phyloP scores from a whole-genome alignment of 768 basidiomycete species.

The Lactarius trivialis region DNA sequence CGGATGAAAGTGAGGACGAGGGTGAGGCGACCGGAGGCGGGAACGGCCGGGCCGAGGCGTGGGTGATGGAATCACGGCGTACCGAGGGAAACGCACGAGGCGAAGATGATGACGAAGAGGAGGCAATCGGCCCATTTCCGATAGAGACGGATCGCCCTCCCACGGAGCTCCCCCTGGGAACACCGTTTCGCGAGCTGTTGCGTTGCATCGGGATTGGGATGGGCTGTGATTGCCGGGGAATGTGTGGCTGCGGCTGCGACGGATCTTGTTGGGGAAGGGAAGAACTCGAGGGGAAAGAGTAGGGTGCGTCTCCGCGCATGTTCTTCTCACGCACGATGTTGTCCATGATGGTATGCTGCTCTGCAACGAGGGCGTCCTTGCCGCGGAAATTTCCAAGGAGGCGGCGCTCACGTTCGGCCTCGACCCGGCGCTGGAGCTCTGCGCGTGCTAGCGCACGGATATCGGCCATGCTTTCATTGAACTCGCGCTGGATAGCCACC shows the following conservation, averaged over 20 bases:
- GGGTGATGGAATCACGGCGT: conserved; percentile 9
- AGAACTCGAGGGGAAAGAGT: not conserved
- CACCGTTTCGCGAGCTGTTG: conserved; percentile 7
- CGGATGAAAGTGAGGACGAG: conserved; percentile 6
- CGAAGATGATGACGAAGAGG: conserved; percentile 4
- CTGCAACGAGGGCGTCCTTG: conserved; percentile 18
- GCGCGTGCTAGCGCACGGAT: conserved; percentile 15
- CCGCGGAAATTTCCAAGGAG: conserved; percentile 12
- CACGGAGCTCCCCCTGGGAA: not conserved
- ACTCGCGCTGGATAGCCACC: conserved; percentile 11
- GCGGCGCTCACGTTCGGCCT: conserved; percentile 18
- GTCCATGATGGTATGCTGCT: conserved; percentile 17
- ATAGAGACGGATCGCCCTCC: conserved; percentile 1
- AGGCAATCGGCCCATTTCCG: not conserved
- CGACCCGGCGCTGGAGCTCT: conserved; percentile 19
- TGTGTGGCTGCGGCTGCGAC: not conserved
- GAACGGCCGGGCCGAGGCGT: not conserved
- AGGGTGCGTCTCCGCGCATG: not conserved
- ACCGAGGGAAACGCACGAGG: conserved; percentile 4
- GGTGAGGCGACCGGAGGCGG: conserved; percentile 4
- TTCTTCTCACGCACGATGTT: conserved; percentile 14
- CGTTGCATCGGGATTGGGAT: conserved; percentile 17
- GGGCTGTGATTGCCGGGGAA: conserved; percentile 9
- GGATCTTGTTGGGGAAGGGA: not conserved
- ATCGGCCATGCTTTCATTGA: conserved; percentile 17